phyloP scores from a whole-genome alignment of 2,329 filamentous ascomycete species.

The Epichloe scottii region DNA sequence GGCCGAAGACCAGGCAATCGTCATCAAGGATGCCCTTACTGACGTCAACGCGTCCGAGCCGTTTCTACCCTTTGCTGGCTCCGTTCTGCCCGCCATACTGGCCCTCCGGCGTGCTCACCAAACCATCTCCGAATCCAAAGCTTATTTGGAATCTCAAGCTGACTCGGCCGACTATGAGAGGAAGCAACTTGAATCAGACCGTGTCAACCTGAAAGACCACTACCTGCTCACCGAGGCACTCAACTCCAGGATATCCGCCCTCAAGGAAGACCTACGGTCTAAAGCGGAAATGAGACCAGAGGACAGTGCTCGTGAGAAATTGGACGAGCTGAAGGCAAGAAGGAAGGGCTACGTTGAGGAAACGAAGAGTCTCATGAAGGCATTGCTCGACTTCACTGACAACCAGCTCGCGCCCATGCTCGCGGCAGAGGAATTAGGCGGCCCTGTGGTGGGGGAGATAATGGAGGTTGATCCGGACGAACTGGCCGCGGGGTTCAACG shows the following conservation, averaged over 20 bases:
- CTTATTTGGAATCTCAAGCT: slow-evolving; percentile 38
- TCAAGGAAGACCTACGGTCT: slow-evolving; percentile 45
- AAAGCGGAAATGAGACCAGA: slow-evolving; percentile 45
- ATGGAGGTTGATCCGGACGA: slow-evolving; percentile 50
- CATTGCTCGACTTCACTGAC: slow-evolving; percentile 59
- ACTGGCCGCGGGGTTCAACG: slow-evolving; percentile 46
- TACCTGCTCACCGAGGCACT: slow-evolving; percentile 40
- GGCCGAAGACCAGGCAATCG: slow-evolving; percentile 19
- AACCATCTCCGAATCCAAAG: slow-evolving; percentile 51
- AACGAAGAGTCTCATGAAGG: slow-evolving; percentile 46
- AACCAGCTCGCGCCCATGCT: slow-evolving; percentile 60
- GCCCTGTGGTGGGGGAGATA: slow-evolving; percentile 67
- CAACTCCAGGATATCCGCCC: slow-evolving; percentile 42
- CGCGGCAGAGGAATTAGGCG: slow-evolving; percentile 71
- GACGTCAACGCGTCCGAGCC: slow-evolving; percentile 48
- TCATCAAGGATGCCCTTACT: slow-evolving; percentile 54
- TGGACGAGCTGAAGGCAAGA: slow-evolving; percentile 47
- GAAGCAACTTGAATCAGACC: slow-evolving; percentile 37
- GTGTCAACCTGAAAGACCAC: slow-evolving; percentile 40
- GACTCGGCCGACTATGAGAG: slow-evolving; percentile 29
- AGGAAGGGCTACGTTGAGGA: slow-evolving; percentile 48
- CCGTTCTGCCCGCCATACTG: slow-evolving; percentile 57
- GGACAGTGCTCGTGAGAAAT: slow-evolving; percentile 48
- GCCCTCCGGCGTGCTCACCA: slow-evolving; percentile 56
- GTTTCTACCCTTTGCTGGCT: slow-evolving; percentile 53